phyloP scores from a whole-genome alignment of 108 stramenopile genomes.

The Aurantiochytrium sp. region DNA sequence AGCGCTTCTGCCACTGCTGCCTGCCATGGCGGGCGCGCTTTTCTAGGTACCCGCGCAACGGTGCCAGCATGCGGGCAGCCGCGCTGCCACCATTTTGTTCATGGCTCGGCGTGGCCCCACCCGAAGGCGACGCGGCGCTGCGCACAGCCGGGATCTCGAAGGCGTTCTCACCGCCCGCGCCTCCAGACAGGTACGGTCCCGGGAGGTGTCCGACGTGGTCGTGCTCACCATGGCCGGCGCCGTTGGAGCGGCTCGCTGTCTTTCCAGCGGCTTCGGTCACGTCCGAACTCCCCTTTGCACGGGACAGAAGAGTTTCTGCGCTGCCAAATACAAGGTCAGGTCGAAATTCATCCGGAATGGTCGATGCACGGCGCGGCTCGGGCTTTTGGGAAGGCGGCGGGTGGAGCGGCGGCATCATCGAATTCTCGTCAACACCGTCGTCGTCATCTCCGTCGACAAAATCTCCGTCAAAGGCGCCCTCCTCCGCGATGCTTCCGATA shows the following conservation, averaged over 20 bases:
- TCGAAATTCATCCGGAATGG: not conserved
- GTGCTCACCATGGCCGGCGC: not conserved
- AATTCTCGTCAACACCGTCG: not conserved
- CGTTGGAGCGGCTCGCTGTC: too few relatives aligned
- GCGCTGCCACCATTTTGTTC: too few relatives aligned
- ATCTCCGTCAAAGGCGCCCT: not conserved
- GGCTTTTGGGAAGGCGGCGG: not conserved
- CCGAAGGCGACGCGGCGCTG: not conserved
- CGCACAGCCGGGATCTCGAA: not conserved
- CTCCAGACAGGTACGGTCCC: too few relatives aligned
- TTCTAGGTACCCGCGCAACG: not conserved
- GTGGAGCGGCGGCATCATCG: not conserved
- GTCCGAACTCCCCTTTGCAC: too few relatives aligned
- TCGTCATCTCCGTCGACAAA: not conserved
- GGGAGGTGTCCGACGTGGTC: not conserved
- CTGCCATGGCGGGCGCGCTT: slow-evolving; percentile 16
- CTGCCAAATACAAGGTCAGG: not conserved
- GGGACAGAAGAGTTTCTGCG: not conserved
- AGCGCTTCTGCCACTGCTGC: not conserved
- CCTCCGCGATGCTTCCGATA: not conserved
- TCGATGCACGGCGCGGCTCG: not conserved
- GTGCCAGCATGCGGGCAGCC: not conserved
- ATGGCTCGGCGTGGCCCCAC: not conserved
- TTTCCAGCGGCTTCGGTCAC: too few relatives aligned
- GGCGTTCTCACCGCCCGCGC: not conserved